Percentiles rank a stretch among this genome's conserved stretches.
These are phyloP conservation scores for Claviceps fusiformis DNA, from an alignment of 2,329 filamentous ascomycete genomes.

Conservation along the genomic window DNA sequence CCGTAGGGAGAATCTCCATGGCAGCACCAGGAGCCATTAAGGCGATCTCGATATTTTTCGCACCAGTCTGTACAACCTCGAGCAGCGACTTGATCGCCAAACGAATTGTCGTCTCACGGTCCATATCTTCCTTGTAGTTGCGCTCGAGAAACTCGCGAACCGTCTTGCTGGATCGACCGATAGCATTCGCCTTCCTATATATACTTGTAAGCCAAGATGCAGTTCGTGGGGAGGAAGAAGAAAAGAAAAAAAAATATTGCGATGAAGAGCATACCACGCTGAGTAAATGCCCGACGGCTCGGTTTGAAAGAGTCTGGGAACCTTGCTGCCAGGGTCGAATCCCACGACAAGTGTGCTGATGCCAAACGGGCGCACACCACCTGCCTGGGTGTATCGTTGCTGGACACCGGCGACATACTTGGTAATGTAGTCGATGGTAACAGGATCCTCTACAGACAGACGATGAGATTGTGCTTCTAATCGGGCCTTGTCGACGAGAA, in stretches of 20 bases:
- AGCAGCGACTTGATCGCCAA: conserved; percentile 95
- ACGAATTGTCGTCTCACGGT: conserved; percentile 89
- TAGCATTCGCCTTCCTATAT: conserved; percentile 93
- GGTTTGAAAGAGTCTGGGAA: conserved; percentile 88
- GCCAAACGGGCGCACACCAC: conserved; percentile 95
- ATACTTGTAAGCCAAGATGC: conserved; percentile 1
- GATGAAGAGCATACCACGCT: conserved; percentile 55
- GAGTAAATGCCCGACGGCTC: conserved; percentile 99
- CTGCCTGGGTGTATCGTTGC: conserved; percentile 97
- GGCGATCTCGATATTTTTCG: conserved; percentile 99
- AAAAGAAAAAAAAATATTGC: not conserved
- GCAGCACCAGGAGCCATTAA: conserved; percentile 89
- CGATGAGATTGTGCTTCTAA: conserved; percentile 96
- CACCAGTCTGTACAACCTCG: conserved; percentile 95
- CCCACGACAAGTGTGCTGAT: conserved; percentile 97
- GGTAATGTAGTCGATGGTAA: conserved; percentile 97
- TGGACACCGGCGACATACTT: conserved; percentile 97
- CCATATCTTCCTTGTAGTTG: conserved; percentile 98
- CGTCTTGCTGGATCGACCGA: conserved; percentile 96
- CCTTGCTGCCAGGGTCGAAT: conserved; percentile 88
- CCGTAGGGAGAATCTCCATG: conserved; percentile 85
- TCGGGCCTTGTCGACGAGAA: conserved; percentile 94
- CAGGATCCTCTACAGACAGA: conserved; percentile 91
- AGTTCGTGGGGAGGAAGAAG: conserved; percentile 3
- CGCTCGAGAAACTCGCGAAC: conserved; percentile 97